Percentiles rank a stretch among this genome's conserved stretches.
Evolutionary conservation across 805 yeast species (phyloP).

Genomic region (Pichia paraexigua): DNA sequence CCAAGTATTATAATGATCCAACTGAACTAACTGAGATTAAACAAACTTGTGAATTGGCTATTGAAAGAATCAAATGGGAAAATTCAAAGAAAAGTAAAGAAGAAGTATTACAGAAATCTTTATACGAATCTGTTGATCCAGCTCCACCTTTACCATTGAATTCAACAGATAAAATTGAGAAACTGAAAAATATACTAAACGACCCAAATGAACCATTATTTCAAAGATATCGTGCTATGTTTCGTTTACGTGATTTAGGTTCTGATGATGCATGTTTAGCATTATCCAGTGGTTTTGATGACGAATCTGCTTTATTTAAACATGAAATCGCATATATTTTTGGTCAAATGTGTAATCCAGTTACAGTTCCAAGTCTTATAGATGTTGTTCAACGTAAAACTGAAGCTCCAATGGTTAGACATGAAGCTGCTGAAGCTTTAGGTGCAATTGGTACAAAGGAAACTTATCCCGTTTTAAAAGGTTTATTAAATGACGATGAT

Average conservation of each 20-base stretch:
- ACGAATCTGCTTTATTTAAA: constrained; percentile 87
- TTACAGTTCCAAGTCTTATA: constrained; percentile 78
- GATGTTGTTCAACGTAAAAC: constrained; percentile 66
- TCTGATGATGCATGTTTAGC: constrained; percentile 90
- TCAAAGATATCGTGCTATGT: constrained; percentile 97
- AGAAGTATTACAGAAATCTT: constrained; percentile 67
- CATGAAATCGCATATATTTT: constrained; percentile 98
- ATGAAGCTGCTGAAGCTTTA: constrained; percentile 98
- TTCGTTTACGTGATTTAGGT: constrained; percentile 91
- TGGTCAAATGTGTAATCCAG: constrained; percentile 94
- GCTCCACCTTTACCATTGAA: constrained; percentile 90
- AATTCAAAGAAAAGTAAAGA: constrained; percentile 54
- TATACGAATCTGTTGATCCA: constrained; percentile 88
- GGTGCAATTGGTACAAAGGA: constrained; percentile 97
- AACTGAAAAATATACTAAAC: constrained; percentile 61
- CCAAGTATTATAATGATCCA: constrained; percentile 68
- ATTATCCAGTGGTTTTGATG: constrained; percentile 81
- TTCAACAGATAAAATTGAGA: constrained; percentile 48
- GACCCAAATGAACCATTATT: constrained; percentile 74
- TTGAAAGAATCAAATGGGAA: constrained; percentile 92
- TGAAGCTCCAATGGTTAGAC: constrained; percentile 99
- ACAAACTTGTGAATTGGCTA: constrained; percentile 96
- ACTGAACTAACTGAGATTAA: constrained; percentile 64
- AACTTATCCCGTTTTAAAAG: constrained; percentile 78
- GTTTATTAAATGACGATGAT: constrained; percentile 73